Base-by-base conservation (phyloP, 371 early-diverging fungal species). In the Rhizopus stolonifer region DNA sequence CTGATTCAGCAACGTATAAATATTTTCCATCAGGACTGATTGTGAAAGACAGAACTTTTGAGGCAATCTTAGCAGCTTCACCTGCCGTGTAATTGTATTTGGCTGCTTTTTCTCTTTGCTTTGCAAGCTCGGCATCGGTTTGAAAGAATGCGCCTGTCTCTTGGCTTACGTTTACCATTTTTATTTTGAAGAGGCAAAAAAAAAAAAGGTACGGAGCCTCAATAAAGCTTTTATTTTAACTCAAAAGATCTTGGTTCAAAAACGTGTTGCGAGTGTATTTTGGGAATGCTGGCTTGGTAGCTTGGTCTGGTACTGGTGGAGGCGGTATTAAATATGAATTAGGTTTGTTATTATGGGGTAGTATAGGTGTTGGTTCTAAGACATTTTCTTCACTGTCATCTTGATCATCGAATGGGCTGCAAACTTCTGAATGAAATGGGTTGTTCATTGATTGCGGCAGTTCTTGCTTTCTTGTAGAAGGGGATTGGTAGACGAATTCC, bases 141-240 rank as follows among this genome's bases (percentile, higher is more conserved):
- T 91, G 90, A 73, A 91, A 91, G 66, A 89, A 91, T 57, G 83
- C 76, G 6, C 79, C 80, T 4, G 86, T 74, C 58, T 83, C 79
- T 32, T 64, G 69, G 23, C 70, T 67, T 36, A 83, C 62, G 60
- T 82, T 82, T 23, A 75, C 70, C 81, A 80, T 80, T 22, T 29
- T 60, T 29, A 29, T 10, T 29, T 29, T 10, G 10, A 29, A 29
- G 10, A 29, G n/a, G n/a, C n/a, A 29, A 29, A 29, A 29, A 29
- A 29, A 29, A 29, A 29, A 29, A 29, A 29, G 10, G 10, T 29
- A 17, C 40, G 11, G 11, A 39, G 31, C 31, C 46, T 29, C 13
- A 14, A 23, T 22, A 15, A 17, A 14, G 36, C 14, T 36, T 11
- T 36, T 36, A n/a, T n/a, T 36, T 36, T 36, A n/a, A 17, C 23